phyloP scores from a whole-genome alignment of 2,329 filamentous ascomycete species.

The Colletotrichum sp. region DNA sequence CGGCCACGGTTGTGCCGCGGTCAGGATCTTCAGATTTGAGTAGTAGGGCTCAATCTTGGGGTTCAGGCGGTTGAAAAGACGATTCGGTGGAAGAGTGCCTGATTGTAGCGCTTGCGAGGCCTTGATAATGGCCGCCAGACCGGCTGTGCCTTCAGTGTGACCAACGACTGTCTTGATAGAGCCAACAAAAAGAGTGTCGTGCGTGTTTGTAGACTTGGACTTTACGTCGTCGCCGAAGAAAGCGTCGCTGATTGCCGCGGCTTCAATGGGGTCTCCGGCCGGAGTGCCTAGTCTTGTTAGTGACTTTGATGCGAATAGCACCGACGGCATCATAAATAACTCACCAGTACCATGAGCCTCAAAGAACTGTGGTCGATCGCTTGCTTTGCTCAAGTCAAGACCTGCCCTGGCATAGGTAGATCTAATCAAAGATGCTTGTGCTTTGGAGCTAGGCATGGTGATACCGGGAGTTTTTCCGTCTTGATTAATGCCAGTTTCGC shows the following conservation, averaged over 20 bases:
- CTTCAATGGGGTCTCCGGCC: constrained; percentile 50
- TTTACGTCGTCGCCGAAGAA: neutral
- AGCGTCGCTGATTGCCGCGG: neutral
- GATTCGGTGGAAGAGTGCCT: constrained; percentile 31
- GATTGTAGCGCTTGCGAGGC: constrained; percentile 24
- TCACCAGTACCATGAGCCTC: constrained; percentile 41
- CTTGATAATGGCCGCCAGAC: constrained; percentile 31
- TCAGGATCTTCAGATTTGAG: constrained; percentile 19
- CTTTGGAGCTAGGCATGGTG: constrained; percentile 36
- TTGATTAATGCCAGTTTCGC: constrained; percentile 25
- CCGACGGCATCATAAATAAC: fast-evolving
- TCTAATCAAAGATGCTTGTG: constrained; percentile 32
- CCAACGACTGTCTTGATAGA: constrained; percentile 34
- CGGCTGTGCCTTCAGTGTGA: constrained; percentile 30
- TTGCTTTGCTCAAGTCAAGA: constrained; percentile 4
- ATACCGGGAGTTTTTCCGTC: constrained; percentile 30
- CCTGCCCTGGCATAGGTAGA: constrained; percentile 28
- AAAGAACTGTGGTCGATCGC: constrained; percentile 20
- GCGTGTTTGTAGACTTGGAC: neutral
- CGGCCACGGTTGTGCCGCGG: constrained; percentile 21
- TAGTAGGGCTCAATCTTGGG: constrained; percentile 30
- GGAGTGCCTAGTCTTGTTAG: neutral
- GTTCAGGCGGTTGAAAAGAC: constrained; percentile 33
- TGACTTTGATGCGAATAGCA: fast-evolving
- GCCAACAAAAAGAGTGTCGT: constrained; percentile 30